phyloP scores from a whole-genome alignment of 768 basidiomycete species.

The Hortiboletus campestris region DNA sequence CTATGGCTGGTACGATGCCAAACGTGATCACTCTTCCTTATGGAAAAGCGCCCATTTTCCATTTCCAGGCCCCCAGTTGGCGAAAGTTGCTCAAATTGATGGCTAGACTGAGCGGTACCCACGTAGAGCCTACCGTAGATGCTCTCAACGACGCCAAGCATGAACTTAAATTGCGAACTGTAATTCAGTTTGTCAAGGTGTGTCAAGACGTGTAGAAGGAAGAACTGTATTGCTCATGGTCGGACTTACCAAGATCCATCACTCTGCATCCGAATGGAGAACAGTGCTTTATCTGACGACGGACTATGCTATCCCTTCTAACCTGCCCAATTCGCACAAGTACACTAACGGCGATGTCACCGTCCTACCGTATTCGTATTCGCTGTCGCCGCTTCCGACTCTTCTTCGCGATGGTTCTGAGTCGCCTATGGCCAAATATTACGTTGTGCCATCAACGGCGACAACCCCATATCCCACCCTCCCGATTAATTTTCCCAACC shows the following conservation, averaged over 20 bases:
- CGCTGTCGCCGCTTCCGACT: slow-evolving; percentile 54
- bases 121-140: slow-evolving; percentile 69
- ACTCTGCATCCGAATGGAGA: slow-evolving; percentile 61
- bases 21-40: slow-evolving; percentile 74
- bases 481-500: slow-evolving; percentile 72
- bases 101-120: slow-evolving; percentile 68
- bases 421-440: slow-evolving; percentile 62
- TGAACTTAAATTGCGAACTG: slow-evolving; percentile 63
- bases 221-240: background rate
- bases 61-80: slow-evolving; percentile 76
- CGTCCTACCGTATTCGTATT: slow-evolving; percentile 71
- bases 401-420: slow-evolving; percentile 66
- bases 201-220: slow-evolving; percentile 14
- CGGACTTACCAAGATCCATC: slow-evolving; percentile 49
- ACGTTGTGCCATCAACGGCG: slow-evolving; percentile 62
- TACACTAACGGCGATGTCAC: slow-evolving; percentile 60
- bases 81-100: slow-evolving; percentile 69
- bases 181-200: slow-evolving; percentile 79
- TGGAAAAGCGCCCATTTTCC: slow-evolving; percentile 63
- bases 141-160: slow-evolving; percentile 57
- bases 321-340: slow-evolving; percentile 42
- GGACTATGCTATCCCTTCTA: slow-evolving; percentile 60
- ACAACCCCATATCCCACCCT: slow-evolving; percentile 64
- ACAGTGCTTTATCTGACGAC: slow-evolving; percentile 76
- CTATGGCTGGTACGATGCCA: slow-evolving; percentile 58